Conservation (phyloP, 2,329 filamentous ascomycete species). For the Magnaporthiopsis poae region DNA sequence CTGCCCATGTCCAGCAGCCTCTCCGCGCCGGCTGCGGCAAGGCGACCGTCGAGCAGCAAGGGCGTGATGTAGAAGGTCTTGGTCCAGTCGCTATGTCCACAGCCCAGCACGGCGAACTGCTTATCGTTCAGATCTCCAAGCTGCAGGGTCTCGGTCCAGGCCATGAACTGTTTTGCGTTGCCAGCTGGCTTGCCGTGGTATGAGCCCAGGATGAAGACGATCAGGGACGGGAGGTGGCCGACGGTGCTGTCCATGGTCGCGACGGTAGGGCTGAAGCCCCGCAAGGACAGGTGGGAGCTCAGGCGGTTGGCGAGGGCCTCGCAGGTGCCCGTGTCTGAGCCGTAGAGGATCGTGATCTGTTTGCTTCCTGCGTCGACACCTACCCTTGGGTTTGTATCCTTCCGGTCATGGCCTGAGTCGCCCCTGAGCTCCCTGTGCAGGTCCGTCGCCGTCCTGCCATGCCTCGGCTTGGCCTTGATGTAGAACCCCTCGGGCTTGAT, state of each 20-base stretch:
- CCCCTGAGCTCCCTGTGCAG: constrained; percentile 12
- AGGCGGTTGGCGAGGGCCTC: constrained; percentile 3
- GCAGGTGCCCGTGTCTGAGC: not conserved
- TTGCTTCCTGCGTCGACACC: too few species aligned
- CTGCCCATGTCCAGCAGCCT: constrained; percentile 33
- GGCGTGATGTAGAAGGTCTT: constrained; percentile 43
- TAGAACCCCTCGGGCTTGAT: constrained; percentile 52
- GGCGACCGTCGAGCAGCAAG: constrained; percentile 33
- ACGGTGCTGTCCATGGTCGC: not conserved
- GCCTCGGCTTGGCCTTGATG: constrained; percentile 46
- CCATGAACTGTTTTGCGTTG: not conserved
- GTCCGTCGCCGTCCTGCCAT: constrained; percentile 27
- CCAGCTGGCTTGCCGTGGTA: constrained; percentile 3
- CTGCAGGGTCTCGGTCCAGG: not conserved
- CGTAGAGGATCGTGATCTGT: constrained; percentile 1
- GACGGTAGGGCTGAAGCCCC: not conserved
- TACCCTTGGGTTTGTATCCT: not conserved
- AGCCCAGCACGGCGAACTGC: not conserved
- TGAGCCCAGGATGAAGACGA: not conserved
- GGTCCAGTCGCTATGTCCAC: constrained; percentile 23
- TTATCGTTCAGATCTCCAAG: not conserved
- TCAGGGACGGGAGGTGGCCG: not conserved
- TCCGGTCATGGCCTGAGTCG: not conserved
- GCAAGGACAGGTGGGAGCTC: not conserved
- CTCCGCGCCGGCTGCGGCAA: constrained; percentile 33